These are phyloP conservation scores for Tylopilus sp. DNA, from an alignment of 768 basidiomycete genomes.

Conservation along the genomic window DNA sequence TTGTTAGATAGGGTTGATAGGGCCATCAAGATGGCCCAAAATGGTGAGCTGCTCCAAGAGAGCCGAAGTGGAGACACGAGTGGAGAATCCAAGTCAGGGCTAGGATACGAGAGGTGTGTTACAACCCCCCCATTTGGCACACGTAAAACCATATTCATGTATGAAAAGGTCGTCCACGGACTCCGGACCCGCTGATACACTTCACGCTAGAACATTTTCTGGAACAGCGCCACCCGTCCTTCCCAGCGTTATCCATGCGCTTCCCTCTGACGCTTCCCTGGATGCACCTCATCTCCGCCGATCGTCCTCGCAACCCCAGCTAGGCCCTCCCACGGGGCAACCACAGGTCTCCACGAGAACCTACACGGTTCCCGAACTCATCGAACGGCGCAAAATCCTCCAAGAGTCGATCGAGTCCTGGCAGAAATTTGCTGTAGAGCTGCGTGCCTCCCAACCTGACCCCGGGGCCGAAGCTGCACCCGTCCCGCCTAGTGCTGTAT, in stretches of 20 bases:
- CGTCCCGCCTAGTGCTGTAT: neutral
- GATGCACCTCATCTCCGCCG: constrained; percentile 24
- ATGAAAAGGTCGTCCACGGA: constrained; percentile 11
- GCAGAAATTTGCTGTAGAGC: constrained; percentile 16
- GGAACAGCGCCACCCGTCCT: neutral
- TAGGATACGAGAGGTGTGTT: constrained; percentile 16
- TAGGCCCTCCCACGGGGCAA: constrained; percentile 15
- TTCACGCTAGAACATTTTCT: constrained; percentile 2
- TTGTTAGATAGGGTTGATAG: constrained; percentile 28
- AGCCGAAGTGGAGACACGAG: neutral
- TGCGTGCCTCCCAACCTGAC: constrained; percentile 15
- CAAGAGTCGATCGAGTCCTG: constrained; percentile 28
- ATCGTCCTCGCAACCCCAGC: constrained; percentile 28
- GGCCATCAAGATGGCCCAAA: constrained; percentile 29
- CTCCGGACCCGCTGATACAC: constrained; percentile 1
- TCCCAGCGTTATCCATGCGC: neutral
- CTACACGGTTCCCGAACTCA: constrained; percentile 26
- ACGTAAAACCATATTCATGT: constrained; percentile 7
- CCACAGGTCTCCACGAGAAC: constrained; percentile 18
- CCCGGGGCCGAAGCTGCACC: constrained; percentile 8
- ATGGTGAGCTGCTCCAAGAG: constrained; percentile 12
- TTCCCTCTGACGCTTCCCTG: constrained; percentile 8
- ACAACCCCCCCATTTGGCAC: neutral
- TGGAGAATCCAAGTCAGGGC: neutral
- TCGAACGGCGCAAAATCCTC: constrained; percentile 21